phyloP scores from a whole-genome alignment of 2,329 filamentous ascomycete genomes.

The Coniochaeta sp. region DNA sequence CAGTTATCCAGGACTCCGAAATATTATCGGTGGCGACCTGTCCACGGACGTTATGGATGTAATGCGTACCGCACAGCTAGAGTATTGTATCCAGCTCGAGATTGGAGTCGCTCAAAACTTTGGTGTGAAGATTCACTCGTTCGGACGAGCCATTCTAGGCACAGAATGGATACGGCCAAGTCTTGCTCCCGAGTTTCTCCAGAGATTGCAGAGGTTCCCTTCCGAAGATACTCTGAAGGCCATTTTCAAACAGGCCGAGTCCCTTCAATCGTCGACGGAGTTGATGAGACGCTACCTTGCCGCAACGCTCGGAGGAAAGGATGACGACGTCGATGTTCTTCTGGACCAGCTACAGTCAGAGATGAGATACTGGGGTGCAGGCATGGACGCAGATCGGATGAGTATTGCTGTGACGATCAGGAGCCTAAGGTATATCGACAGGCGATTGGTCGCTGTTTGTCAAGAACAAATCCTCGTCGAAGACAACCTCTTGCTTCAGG shows the following conservation, averaged over 20 bases:
- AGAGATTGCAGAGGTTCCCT: slow-evolving; percentile 9
- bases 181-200: slow-evolving; percentile 7
- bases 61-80: slow-evolving; percentile 8
- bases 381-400: slow-evolving; percentile 11
- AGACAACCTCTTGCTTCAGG: slow-evolving; percentile 10
- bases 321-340: slow-evolving; percentile 3
- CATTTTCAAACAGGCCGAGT: slow-evolving; percentile 6
- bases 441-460: slow-evolving; percentile 8
- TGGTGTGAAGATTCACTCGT: slow-evolving; percentile 10
- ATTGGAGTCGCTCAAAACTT: slow-evolving; percentile 8
- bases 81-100: slow-evolving; percentile 7
- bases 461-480: slow-evolving; percentile 11
- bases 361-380: slow-evolving; percentile 9
- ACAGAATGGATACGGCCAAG: slow-evolving; percentile 9
- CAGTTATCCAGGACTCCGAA: slow-evolving; percentile 4
- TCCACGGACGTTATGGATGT: slow-evolving; percentile 6
- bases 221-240: slow-evolving; percentile 7
- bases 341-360: background rate
- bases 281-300: slow-evolving; percentile 9
- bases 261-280: background rate
- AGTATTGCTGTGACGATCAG: slow-evolving; percentile 9
- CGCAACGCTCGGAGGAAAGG: slow-evolving; percentile 9
- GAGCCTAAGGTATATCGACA: slow-evolving; percentile 5
- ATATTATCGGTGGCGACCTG: slow-evolving; percentile 5
- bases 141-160: slow-evolving; percentile 7